Conservation (phyloP, 2,329 filamentous ascomycete species). For the Aspergillus sp. region DNA sequence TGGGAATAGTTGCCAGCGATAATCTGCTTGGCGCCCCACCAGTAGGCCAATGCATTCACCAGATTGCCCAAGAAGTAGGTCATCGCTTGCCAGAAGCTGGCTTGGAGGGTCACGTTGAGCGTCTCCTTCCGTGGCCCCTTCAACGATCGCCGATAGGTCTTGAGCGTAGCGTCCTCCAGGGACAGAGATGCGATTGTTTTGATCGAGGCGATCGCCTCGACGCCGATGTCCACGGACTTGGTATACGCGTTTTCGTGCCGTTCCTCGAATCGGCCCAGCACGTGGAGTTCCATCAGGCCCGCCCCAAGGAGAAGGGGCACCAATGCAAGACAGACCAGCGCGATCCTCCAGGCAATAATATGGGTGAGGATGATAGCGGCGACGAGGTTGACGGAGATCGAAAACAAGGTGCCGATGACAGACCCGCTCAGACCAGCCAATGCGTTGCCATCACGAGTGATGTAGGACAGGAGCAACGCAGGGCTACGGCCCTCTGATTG, state of each 20-base stretch:
- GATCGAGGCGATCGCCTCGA: constrained; percentile 54
- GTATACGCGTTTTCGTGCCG: constrained; percentile 53
- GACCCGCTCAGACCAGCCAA: constrained; percentile 69
- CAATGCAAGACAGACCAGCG: constrained; percentile 67
- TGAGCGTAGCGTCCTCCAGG: constrained; percentile 50
- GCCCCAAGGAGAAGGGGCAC: constrained; percentile 68
- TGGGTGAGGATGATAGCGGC: constrained; percentile 68
- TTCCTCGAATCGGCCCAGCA: constrained; percentile 60
- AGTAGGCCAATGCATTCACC: constrained; percentile 74
- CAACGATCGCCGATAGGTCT: constrained; percentile 47
- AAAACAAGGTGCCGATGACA: constrained; percentile 68
- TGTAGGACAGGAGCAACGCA: constrained; percentile 62
- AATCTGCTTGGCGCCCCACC: constrained; percentile 75
- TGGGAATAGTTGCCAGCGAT: constrained; percentile 64
- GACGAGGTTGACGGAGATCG: constrained; percentile 66
- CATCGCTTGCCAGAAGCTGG: constrained; percentile 47
- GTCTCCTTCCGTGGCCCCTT: constrained; percentile 51
- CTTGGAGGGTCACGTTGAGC: constrained; percentile 48
- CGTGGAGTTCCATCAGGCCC: constrained; percentile 66
- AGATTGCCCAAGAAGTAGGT: constrained; percentile 57
- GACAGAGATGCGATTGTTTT: constrained; percentile 53
- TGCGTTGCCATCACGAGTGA: constrained; percentile 68
- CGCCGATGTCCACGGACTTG: constrained; percentile 51
- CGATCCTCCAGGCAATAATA: constrained; percentile 74
- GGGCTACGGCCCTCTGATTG: constrained; percentile 64